Evolutionary conservation across 176 grass and related monocot species (phyloP), one percentile per base, ranked within the genome.

Genomic region (Olyra latifolia): DNA sequence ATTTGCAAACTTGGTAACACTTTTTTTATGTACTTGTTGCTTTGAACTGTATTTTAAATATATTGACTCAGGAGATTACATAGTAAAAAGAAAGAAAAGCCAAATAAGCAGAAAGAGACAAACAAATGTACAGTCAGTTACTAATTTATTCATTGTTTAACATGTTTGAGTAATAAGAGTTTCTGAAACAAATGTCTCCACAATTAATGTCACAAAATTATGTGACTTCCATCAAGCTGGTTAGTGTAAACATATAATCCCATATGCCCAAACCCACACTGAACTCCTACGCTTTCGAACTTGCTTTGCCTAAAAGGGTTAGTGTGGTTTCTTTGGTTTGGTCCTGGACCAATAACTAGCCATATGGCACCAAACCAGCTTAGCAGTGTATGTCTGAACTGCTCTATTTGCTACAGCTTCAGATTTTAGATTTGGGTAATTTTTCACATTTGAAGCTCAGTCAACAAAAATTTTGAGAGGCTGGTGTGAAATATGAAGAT

Each of bases 1-100:
- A 92, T 94, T 76, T 91, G 80, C 48, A 94, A 75, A 90, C 95
- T 98, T 40, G 89, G 95, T 94, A 92, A 80, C 30, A n/a, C 24
- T 58, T 7, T 49, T 39, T 56, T 62, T 11, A 65, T 48, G 35
- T 25, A 71, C 4, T 71, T 9, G n/a, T 50, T 81, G 39, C 7
- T 78, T 72, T 65, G 43, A 53, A 71, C 24, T 30, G 14, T 82
- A 39, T 10, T 76, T 32, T 62, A 22, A 64, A 45, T 39, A 64
- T 23, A 11, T 38, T 12, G 32, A 25, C 17, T 66, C 12, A 29
- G 11, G 29, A 54, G 22, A 71, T 50, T 68, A 39, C 50, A 29
- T 62, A 25, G 49, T 57, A 25, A 71, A 67, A 62, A 65, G 41
- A 78, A 82, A 55, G 2, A 27, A 23, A 73, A 82, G 27, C 19